Conservation (phyloP, 306 rosid genomes). For the Cucumis hystrix region DNA sequence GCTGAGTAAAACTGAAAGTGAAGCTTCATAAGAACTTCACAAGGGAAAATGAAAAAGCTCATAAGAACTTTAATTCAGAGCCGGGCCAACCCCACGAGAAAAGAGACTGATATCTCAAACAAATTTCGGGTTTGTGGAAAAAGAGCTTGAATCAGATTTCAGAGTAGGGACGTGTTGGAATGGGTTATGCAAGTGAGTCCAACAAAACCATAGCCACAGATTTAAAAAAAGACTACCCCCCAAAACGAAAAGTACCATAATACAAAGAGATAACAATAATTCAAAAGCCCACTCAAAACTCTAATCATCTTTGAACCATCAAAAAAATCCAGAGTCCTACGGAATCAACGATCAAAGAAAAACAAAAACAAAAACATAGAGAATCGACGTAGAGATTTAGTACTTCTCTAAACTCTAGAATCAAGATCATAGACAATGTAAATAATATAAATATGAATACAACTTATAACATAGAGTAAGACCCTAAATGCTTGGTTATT, state of each 20-base stretch:
- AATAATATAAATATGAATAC: too few species aligned
- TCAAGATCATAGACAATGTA: too few species aligned
- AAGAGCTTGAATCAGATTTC: background rate
- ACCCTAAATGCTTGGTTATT: too few species aligned
- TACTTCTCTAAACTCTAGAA: too few species aligned
- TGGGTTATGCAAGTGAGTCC: background rate
- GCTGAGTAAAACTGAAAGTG: background rate
- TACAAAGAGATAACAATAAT: slow-evolving; percentile 6
- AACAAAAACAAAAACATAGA: too few species aligned
- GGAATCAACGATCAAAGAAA: too few species aligned
- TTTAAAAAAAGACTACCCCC: background rate
- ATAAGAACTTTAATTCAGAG: background rate
- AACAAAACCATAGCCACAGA: slow-evolving; percentile 8
- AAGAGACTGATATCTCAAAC: background rate
- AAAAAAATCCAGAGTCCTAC: background rate
- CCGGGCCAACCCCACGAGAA: slow-evolving; percentile 9
- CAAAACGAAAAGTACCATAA: slow-evolving; percentile 1
- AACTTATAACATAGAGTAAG: too few species aligned
- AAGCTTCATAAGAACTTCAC: background rate
- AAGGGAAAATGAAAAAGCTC: background rate
- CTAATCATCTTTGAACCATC: background rate
- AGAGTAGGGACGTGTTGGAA: background rate
- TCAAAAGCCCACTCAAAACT: background rate
- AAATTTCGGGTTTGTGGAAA: background rate
- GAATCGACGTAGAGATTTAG: too few species aligned